phyloP scores from a whole-genome alignment of 169 alveolate genomes.

The Plasmodium coatneyi region DNA sequence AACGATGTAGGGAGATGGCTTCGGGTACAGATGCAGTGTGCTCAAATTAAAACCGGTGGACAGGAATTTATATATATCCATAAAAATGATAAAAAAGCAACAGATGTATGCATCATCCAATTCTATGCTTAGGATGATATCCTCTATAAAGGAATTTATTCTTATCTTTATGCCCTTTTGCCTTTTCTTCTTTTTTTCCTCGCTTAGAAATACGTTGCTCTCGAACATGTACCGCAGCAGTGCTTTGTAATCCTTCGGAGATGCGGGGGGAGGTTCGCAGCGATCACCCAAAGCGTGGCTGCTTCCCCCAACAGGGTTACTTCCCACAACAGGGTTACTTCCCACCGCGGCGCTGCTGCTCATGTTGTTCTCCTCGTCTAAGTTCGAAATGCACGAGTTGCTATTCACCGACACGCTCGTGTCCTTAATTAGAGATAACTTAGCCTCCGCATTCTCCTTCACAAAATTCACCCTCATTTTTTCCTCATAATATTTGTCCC shows the following conservation, averaged over 20 bases:
- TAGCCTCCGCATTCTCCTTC: not conserved
- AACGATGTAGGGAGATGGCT: slow-evolving; percentile 75
- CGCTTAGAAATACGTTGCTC: slow-evolving; percentile 67
- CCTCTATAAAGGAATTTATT: slow-evolving; percentile 72
- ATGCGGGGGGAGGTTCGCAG: not conserved
- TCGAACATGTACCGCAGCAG: slow-evolving; percentile 56
- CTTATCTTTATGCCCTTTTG: slow-evolving; percentile 74
- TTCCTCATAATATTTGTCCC: not conserved
- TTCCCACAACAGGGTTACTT: not conserved
- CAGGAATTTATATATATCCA: slow-evolving; percentile 69
- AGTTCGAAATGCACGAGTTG: not conserved
- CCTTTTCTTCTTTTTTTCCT: slow-evolving; percentile 58
- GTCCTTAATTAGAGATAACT: not conserved
- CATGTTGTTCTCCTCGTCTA: not conserved
- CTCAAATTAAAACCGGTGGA: slow-evolving; percentile 62
- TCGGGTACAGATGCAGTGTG: slow-evolving; percentile 73
- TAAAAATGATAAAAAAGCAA: slow-evolving; percentile 52
- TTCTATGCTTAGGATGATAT: slow-evolving; percentile 51
- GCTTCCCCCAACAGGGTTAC: not conserved
- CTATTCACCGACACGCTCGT: not conserved
- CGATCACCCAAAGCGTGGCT: not conserved
- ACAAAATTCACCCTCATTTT: not conserved
- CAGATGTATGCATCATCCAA: slow-evolving; percentile 75
- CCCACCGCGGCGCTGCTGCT: not conserved
- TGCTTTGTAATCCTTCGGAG: slow-evolving; percentile 21